Base-by-base conservation (phyloP, 257 asterid species). In the Nicotiana obtusifolia region DNA sequence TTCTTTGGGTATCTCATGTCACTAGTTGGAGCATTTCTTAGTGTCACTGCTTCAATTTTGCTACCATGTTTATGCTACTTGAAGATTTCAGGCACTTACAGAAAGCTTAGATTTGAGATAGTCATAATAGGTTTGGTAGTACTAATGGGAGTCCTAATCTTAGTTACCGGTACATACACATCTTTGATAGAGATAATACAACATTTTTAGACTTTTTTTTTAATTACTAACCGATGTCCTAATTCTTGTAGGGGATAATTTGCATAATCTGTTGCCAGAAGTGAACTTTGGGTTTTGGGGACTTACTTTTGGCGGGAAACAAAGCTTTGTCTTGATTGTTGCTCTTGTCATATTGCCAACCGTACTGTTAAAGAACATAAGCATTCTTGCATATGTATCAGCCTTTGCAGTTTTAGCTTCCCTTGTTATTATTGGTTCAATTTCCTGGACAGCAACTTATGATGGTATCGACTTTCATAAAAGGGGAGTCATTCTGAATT, bases 321-420 rank as follows among this genome's bases (percentile, higher is more conserved):
- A 88, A 14, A 62, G 88, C 69, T 87, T 95, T 47, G 84, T 94
- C 11, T 13, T 92, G 5, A 41, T 92, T 19, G 87, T 94, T 13
- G 91, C 94, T 80, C 87, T 95, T 1, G 16, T 92, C 2, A 83
- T 94, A 86, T 81, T 94, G 80, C 97, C 98, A 0, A 89, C 92
- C 0, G 95, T 95, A 41, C 92, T 91, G 95, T 82, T 92, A 4
- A 88, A 92, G 83, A 86, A 86, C 62, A 91, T 94, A 95, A 85
- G 90, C 85, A 65, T 95, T 57, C 97, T 95, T 9, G 91, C 99
- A 1, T 89, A 91, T 83, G 84, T 94, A 30, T 95, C 99, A 4
- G 99, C 95, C 1, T 89, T 87, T 7, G 99, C 97, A 24, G 98
- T 95, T 5, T 10, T 92, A 16, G 92, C 99, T 83, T 92, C 99